Evolutionary conservation across 2,329 filamentous ascomycete genomes (phyloP).

Genomic region (Colletotrichum filicis): DNA sequence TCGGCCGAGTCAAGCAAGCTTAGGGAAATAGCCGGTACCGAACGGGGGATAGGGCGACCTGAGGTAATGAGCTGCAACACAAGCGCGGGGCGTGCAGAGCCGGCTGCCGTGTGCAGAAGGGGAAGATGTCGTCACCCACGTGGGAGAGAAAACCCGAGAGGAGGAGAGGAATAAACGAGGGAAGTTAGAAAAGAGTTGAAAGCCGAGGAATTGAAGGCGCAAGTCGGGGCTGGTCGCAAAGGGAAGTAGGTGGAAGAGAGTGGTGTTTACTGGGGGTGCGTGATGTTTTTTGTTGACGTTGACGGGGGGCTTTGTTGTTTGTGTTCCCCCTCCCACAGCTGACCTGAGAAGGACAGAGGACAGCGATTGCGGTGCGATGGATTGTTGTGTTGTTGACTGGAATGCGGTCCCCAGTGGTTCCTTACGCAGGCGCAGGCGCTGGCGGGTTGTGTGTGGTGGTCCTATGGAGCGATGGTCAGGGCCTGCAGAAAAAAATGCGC

Average conservation of each 20-base stretch:
- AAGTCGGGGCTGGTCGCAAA: conserved; percentile 7
- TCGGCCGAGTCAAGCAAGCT: conserved; percentile 11
- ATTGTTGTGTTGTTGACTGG: conserved; percentile 33
- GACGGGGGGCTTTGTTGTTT: conserved; percentile 26
- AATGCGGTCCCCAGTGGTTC: conserved; percentile 29
- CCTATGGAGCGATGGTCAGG: neutral
- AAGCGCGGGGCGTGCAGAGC: conserved; percentile 31
- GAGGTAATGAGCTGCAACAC: conserved; percentile 3
- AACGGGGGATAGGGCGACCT: conserved; percentile 1
- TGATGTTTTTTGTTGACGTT: conserved; percentile 34
- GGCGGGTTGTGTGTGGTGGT: conserved; percentile 13
- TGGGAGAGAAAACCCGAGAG: conserved; percentile 9
- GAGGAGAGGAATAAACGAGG: neutral
- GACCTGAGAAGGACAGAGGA: neutral
- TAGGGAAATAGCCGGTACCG: neutral
- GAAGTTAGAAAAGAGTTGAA: neutral
- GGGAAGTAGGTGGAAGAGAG: conserved; percentile 3
- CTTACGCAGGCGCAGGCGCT: conserved; percentile 3
- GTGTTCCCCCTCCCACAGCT: conserved; percentile 20
- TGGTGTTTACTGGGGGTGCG: neutral
- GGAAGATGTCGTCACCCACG: conserved; percentile 17
- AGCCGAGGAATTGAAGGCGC: conserved; percentile 10
- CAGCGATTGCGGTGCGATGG: neutral
- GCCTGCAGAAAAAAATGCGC: conserved; percentile 14
- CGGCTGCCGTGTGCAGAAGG: conserved; percentile 31